Evolutionary conservation across 352 stramenopile genomes (phyloP), one percentile per base, ranked within the genome.

Genomic region (Phytophthora pini): DNA sequence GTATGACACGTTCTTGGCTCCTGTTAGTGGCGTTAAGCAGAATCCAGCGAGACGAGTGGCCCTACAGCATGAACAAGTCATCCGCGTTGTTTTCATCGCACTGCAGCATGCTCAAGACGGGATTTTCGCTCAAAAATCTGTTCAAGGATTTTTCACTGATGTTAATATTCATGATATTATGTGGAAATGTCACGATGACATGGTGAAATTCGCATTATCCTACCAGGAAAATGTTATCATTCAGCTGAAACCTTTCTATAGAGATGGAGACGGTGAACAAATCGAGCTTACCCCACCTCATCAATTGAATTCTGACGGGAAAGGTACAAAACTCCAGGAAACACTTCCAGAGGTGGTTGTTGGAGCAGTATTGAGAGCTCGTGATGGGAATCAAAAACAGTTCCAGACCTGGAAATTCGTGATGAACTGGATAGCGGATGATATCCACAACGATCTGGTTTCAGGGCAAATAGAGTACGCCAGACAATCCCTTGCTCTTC

Each of bases 381-480:
- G n/a, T 15, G 8, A 4, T 29, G 32, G 38, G 20, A 13, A 49
- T 11, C 29, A 59, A 27, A 40, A 29, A 2, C 38, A 56, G 34
- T 58, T 67, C n/a, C 56, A 72, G 47, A 39, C 34, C 8, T 72
- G 64, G 64, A 72, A 68, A 15, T 50, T 68, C 39, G 50, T 56
- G 2, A 43, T 59, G 9, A 62, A 66, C 8, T 54, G 26, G 34
- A n/a, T 56, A 4, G n/a, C 13, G 9, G 22, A 66, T 17, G 36
- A 31, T 48, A 17, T 0, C 11, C 15, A 8, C 2, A 36, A 36
- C 11, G 56, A 61, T 3, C 0, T 53, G 27, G 26, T 46, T 12
- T 4, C 15, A 32, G 40, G 17, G n/a, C 5, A 17, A 36, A 3
- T 65, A 27, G 13, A 57, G 13, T 1, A 70, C n/a, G 51, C 50